phyloP scores from a whole-genome alignment of 2,329 filamentous ascomycete genomes.

The Huntiella bhutanensis region DNA sequence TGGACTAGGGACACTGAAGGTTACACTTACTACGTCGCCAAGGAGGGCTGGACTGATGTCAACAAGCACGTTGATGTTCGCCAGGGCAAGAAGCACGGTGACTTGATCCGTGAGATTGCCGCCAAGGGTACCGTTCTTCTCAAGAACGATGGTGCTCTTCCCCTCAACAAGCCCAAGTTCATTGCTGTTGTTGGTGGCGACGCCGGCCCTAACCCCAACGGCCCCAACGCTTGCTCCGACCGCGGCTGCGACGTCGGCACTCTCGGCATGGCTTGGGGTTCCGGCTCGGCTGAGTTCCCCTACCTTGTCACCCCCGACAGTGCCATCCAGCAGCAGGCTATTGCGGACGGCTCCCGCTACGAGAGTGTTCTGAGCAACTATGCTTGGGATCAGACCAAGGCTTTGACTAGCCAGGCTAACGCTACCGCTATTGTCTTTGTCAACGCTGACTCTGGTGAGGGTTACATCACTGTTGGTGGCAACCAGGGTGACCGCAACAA shows the following conservation, averaged over 20 bases:
- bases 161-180: conserved; percentile 60
- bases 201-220: conserved; percentile 52
- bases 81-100: conserved; percentile 44
- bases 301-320: conserved; percentile 59
- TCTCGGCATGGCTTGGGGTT: conserved; percentile 63
- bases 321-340: conserved; percentile 44
- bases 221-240: conserved; percentile 63
- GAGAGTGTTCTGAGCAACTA: conserved; percentile 52
- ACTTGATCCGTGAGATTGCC: conserved; percentile 58
- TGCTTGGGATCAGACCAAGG: conserved; percentile 39
- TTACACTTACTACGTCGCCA: conserved; percentile 42
- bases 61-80: conserved; percentile 77
- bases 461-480: conserved; percentile 63
- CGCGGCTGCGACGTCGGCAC: conserved; percentile 41
- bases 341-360: conserved; percentile 37
- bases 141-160: conserved; percentile 64
- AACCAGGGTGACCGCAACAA: conserved; percentile 86
- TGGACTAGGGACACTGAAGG: conserved; percentile 68
- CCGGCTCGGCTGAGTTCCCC: conserved; percentile 53
- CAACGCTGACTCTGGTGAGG: conserved; percentile 73
- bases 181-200: conserved; percentile 68
- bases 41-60: conserved; percentile 45
- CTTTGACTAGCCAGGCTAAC: conserved; percentile 40
- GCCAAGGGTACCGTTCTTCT: conserved; percentile 71
- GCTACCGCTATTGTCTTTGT: conserved; percentile 71